Conservation (phyloP, 1,139 yeast species). For the Kodamaea suecica region DNA sequence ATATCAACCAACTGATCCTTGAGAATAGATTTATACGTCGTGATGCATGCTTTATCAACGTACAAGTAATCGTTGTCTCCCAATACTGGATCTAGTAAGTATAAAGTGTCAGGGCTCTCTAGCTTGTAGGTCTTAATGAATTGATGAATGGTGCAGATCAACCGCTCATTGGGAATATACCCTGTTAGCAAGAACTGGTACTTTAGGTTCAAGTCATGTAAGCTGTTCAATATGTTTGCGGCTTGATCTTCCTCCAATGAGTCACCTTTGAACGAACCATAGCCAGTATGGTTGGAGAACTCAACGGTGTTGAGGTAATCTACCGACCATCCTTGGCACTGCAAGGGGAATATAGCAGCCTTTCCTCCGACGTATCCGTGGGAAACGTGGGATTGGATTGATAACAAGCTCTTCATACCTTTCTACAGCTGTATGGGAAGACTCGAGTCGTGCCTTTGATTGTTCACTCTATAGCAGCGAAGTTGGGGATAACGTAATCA, state of each 20-base stretch:
- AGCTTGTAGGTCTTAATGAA: conserved; percentile 13
- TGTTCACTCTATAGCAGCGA: no score
- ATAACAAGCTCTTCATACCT: conserved; percentile 21
- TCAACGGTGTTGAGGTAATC: conserved; percentile 42
- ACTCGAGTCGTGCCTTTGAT: no score
- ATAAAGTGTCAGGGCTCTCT: conserved; percentile 24
- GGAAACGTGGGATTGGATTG: conserved; percentile 44
- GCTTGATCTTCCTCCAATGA: conserved; percentile 11
- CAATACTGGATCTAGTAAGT: conserved; percentile 89
- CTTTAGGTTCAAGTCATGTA: conserved; percentile 9
- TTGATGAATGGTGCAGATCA: conserved; percentile 21
- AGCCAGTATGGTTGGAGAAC: conserved; percentile 47
- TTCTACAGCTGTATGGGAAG: no score
- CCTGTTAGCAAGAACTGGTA: conserved; percentile 28
- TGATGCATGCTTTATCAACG: conserved; percentile 68
- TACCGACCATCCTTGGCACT: conserved; percentile 44
- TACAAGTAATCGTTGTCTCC: conserved; percentile 88
- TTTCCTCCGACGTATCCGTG: conserved; percentile 48
- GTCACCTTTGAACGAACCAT: conserved; percentile 37
- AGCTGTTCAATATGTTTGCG: conserved; percentile 10
- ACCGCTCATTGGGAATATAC: conserved; percentile 34
- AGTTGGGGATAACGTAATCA: no score
- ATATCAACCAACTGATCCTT: conserved; percentile 53
- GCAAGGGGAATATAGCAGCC: conserved; percentile 44
- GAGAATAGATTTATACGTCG: conserved; percentile 59